Conservation (phyloP, 768 basidiomycete species). For the Megacollybia marginata region DNA sequence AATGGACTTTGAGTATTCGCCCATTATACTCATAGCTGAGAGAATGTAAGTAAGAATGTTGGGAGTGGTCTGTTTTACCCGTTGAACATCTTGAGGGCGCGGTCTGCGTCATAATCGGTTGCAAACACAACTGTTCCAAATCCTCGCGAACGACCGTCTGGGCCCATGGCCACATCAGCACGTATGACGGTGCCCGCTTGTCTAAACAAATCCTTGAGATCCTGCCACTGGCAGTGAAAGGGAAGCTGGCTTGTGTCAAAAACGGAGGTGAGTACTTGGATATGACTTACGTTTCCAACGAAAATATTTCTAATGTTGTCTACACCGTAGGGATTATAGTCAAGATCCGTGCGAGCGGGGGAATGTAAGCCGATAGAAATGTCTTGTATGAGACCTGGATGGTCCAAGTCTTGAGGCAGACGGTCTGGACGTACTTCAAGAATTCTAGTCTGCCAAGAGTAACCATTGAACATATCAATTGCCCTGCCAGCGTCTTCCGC, state of each 20-base stretch:
- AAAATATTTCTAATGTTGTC: constrained; percentile 53
- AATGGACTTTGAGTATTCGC: constrained; percentile 81
- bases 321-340: constrained; percentile 11
- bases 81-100: constrained; percentile 83
- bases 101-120: constrained; percentile 75
- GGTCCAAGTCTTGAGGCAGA: constrained; percentile 57
- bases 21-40: constrained; percentile 84
- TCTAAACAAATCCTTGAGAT: constrained; percentile 92
- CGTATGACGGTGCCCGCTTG: constrained; percentile 85
- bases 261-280: constrained; percentile 1
- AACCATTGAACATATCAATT: constrained; percentile 94
- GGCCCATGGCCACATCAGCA: constrained; percentile 84
- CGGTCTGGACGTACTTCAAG: constrained; percentile 91
- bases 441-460: constrained; percentile 90
- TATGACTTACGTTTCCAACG: constrained; percentile 68
- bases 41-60: background rate
- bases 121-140: constrained; percentile 90
- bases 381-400: constrained; percentile 14
- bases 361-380: constrained; percentile 4
- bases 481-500: constrained; percentile 92
- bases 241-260: constrained; percentile 49
- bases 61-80: constrained; percentile 47
- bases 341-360: constrained; percentile 16
- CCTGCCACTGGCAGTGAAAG: constrained; percentile 96
- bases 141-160: constrained; percentile 83